phyloP scores from a whole-genome alignment of 2,329 filamentous ascomycete genomes.

The Fusarium denticulatum region DNA sequence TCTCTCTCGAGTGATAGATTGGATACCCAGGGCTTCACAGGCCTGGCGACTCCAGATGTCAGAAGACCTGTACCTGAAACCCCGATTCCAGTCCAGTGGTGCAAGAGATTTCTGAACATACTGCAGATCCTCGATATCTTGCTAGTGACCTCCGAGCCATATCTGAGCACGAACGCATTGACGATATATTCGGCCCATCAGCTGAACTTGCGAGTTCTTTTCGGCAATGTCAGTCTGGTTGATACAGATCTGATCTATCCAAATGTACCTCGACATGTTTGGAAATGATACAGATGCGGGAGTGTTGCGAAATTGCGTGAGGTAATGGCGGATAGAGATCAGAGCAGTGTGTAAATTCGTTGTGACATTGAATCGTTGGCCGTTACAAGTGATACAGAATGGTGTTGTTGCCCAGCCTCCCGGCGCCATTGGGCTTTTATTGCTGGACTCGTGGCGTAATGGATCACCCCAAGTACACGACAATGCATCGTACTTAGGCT shows the following conservation, averaged over 20 bases:
- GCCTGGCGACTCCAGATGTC: accelerated
- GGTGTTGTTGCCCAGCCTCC: background rate
- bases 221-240: background rate
- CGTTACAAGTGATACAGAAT: accelerated
- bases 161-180: background rate
- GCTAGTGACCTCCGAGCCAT: background rate
- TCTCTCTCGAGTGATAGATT: accelerated
- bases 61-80: no score
- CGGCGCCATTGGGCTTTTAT: no score
- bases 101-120: no score
- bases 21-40: no score
- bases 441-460: no score
- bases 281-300: no score
- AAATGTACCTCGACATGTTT: background rate
- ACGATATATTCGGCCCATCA: background rate
- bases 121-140: background rate
- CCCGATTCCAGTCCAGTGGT: no score
- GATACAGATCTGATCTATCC: background rate
- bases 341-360: background rate
- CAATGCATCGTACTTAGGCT: accelerated
- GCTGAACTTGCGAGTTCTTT: background rate
- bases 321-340: background rate
- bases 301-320: no score
- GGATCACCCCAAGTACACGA: background rate
- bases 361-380: background rate